A percentile compares a stretch with the other conserved stretches of the same genome.
These are phyloP conservation scores for Lumnitzera littorea DNA, from an alignment of 345 rosid genomes.

Conservation along the genomic window DNA sequence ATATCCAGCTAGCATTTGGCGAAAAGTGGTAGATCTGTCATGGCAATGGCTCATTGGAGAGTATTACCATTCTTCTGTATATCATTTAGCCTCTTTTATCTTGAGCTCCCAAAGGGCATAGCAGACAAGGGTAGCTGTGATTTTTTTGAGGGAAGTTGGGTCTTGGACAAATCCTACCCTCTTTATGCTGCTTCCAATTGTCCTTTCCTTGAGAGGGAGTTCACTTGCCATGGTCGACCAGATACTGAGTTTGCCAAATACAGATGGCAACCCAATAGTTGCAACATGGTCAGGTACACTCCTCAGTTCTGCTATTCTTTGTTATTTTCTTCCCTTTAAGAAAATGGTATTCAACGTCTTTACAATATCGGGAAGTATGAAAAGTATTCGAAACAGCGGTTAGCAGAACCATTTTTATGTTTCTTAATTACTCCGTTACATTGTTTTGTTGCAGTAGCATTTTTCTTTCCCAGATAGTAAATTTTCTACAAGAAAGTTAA, in stretches of 20 bases:
- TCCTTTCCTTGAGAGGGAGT: conserved; percentile 63
- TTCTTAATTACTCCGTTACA: no score
- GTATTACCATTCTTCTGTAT: neutral
- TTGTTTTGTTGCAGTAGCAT: no score
- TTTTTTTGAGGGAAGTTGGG: conserved; percentile 68
- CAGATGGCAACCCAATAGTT: conserved; percentile 66
- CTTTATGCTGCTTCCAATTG: conserved; percentile 50
- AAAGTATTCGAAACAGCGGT: no score
- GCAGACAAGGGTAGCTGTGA: conserved; percentile 27
- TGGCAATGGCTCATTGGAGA: neutral
- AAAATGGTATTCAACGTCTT: neutral
- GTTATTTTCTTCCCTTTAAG: neutral
- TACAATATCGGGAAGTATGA: neutral
- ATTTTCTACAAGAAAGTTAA: no score
- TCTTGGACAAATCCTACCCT: conserved; percentile 53
- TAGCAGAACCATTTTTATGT: no score
- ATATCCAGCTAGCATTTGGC: neutral
- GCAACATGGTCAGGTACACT: conserved; percentile 43
- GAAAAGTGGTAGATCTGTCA: neutral
- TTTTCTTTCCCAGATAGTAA: no score
- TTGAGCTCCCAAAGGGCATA: conserved; percentile 1
- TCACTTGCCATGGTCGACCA: conserved; percentile 68
- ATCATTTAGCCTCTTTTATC: conserved; percentile 1
- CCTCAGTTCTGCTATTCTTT: neutral
- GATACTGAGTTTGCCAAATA: conserved; percentile 48